Conservation (phyloP, 176 grass and related monocot genomes). For the Urochloa ruziziensis region DNA sequence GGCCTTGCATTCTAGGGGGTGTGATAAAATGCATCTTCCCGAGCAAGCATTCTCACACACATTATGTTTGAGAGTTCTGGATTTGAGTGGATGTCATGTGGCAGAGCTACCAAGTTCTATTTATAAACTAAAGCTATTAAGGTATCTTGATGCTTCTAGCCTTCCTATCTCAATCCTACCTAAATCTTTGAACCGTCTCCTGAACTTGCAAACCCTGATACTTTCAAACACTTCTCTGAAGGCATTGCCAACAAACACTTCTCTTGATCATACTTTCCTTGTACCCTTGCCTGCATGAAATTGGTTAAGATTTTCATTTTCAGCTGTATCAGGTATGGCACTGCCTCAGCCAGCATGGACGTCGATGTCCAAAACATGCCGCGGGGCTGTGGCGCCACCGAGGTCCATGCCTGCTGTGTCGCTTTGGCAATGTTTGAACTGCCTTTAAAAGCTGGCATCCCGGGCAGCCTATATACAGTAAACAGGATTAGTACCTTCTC, state of each 20-base stretch:
- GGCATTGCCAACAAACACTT: constrained; percentile 22
- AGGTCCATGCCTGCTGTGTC: no score
- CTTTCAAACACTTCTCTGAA: constrained; percentile 22
- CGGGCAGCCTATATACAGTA: no score
- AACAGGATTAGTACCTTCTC: no score
- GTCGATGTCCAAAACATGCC: no score
- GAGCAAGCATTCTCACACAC: background rate
- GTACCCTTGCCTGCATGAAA: constrained; percentile 1
- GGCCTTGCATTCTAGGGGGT: constrained; percentile 13
- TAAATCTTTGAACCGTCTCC: constrained; percentile 17
- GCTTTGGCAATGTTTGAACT: no score
- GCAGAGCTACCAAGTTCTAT: constrained; percentile 32
- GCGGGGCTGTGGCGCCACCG: no score
- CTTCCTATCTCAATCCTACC: constrained; percentile 30
- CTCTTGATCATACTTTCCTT: no score
- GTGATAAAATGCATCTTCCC: background rate
- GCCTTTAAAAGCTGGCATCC: no score
- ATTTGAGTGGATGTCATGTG: constrained; percentile 40
- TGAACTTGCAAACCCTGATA: constrained; percentile 34
- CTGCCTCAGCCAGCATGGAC: no score
- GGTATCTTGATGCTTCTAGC: constrained; percentile 37
- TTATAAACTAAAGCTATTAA: constrained; percentile 36
- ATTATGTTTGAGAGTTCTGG: constrained; percentile 34
- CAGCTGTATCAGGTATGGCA: no score
- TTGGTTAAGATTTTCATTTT: no score